phyloP scores from a whole-genome alignment of 495 filamentous ascomycete genomes.

The Aspergillus egyptiacus region DNA sequence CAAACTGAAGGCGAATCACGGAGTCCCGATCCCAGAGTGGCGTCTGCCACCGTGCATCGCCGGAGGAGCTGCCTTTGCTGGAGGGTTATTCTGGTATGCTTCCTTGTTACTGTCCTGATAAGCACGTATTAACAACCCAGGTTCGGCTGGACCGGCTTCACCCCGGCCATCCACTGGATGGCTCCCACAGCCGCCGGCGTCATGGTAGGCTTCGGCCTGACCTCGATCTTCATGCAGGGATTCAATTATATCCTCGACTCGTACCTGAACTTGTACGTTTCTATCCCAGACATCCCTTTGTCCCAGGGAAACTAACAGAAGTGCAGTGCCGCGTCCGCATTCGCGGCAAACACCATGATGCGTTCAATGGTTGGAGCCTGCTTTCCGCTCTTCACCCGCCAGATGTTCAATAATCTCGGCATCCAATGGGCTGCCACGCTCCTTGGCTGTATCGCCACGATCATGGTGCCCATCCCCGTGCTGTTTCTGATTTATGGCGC shows the following conservation, averaged over 20 bases:
- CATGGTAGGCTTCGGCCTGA: slow-evolving; percentile 25
- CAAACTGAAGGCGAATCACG: slow-evolving; percentile 25
- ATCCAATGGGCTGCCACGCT: slow-evolving; percentile 73
- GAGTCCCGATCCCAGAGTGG: slow-evolving; percentile 30
- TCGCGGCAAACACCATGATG: slow-evolving; percentile 81
- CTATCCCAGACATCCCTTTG: no score
- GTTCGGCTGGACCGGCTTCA: slow-evolving; percentile 32
- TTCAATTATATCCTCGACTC: slow-evolving; percentile 33
- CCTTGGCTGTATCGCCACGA: slow-evolving; percentile 64
- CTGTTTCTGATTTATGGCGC: slow-evolving; percentile 28
- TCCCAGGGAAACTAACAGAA: not conserved
- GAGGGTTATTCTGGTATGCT: slow-evolving; percentile 46
- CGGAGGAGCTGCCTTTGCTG: slow-evolving; percentile 42
- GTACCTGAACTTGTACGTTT: slow-evolving; percentile 57
- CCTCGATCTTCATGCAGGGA: slow-evolving; percentile 28
- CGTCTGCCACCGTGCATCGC: slow-evolving; percentile 38
- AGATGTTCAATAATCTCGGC: slow-evolving; percentile 73
- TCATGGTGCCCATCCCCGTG: slow-evolving; percentile 65
- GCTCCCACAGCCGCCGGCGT: slow-evolving; percentile 24
- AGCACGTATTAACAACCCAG: slow-evolving; percentile 18
- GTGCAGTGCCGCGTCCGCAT: slow-evolving; percentile 69
- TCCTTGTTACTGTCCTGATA: not conserved
- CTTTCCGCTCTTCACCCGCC: slow-evolving; percentile 73
- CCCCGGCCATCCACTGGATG: slow-evolving; percentile 28
- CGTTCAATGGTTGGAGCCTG: slow-evolving; percentile 67